Conservation (phyloP, 2,329 filamentous ascomycete species). For the Stenocarpella maydis region DNA sequence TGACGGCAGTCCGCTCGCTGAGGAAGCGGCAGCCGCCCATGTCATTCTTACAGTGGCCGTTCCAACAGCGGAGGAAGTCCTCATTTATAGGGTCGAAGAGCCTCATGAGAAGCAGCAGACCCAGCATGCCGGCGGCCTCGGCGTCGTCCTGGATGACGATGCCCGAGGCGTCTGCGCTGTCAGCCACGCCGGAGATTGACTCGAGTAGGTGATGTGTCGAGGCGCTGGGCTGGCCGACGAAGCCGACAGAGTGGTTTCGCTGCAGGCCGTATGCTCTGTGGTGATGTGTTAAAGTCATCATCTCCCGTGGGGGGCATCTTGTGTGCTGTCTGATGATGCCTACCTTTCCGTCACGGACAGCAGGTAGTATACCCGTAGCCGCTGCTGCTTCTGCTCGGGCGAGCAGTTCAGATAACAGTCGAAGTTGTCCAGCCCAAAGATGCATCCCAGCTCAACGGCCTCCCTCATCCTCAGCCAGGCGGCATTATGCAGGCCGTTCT, state of each 20-base stretch:
- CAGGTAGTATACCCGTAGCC: slow-evolving; percentile 28
- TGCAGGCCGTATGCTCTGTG: slow-evolving; percentile 29
- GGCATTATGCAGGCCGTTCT: slow-evolving; percentile 31
- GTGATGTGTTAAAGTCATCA: slow-evolving; percentile 19
- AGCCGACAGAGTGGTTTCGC: slow-evolving; percentile 25
- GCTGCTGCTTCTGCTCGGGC: slow-evolving; percentile 30
- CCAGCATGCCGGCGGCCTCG: slow-evolving; percentile 29
- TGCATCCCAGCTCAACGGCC: slow-evolving; percentile 27
- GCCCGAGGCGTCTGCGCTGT: slow-evolving; percentile 21
- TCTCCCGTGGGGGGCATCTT: background rate
- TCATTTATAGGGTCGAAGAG: slow-evolving; percentile 31
- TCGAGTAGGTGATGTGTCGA: slow-evolving; percentile 19
- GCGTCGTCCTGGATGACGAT: slow-evolving; percentile 31
- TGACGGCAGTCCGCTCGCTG: slow-evolving; percentile 19
- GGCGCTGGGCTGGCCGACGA: slow-evolving; percentile 26
- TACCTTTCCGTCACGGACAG: slow-evolving; percentile 31
- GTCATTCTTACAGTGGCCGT: slow-evolving; percentile 28
- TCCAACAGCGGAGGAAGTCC: slow-evolving; percentile 29
- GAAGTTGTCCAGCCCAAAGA: slow-evolving; percentile 30
- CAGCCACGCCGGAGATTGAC: slow-evolving; percentile 22
- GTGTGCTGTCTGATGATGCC: background rate
- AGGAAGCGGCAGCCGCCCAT: slow-evolving; percentile 26
- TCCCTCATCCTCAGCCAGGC: slow-evolving; percentile 29
- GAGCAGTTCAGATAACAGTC: slow-evolving; percentile 21
- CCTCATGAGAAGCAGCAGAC: slow-evolving; percentile 27